Conservation (phyloP, 2,329 filamentous ascomycete genomes). For the Botrytis squamosa region DNA sequence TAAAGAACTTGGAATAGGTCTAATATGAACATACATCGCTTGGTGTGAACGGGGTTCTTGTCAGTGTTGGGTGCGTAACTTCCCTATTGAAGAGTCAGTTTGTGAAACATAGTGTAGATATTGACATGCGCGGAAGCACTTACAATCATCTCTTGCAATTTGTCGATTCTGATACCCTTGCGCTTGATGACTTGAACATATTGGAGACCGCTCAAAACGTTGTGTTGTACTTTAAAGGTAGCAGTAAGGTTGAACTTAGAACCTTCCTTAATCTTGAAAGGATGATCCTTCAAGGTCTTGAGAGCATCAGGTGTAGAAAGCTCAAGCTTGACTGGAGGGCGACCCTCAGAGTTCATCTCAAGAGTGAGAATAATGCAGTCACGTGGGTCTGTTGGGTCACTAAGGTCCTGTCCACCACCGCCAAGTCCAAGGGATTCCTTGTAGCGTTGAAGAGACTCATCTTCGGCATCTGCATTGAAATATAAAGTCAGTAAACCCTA, state of each 20-base stretch:
- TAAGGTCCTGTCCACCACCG: constrained; percentile 66
- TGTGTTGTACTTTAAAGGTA: constrained; percentile 92
- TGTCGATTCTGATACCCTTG: constrained; percentile 81
- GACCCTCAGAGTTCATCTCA: constrained; percentile 80
- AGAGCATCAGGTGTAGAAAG: constrained; percentile 73
- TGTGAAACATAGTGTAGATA: not conserved
- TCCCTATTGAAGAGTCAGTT: constrained; percentile 53
- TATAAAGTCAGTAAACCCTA: not conserved
- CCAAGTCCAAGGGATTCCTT: constrained; percentile 92
- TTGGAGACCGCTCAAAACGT: constrained; percentile 91
- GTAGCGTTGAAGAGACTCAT: constrained; percentile 96
- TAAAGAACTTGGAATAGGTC: not conserved
- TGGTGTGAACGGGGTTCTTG: constrained; percentile 79
- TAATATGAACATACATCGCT: constrained; percentile 71
- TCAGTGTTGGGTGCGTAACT: constrained; percentile 93
- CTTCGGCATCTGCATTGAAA: constrained; percentile 47
- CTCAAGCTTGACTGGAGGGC: constrained; percentile 83
- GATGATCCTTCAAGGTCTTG: constrained; percentile 78
- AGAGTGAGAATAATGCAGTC: constrained; percentile 93
- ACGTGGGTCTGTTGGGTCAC: constrained; percentile 77
- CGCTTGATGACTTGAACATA: constrained; percentile 94
- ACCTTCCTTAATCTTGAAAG: constrained; percentile 97
- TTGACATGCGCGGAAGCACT: constrained; percentile 41
- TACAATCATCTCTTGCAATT: constrained; percentile 98
- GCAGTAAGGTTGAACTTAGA: constrained; percentile 92